Evolutionary conservation across 2,329 filamentous ascomycete genomes (phyloP).

Genomic region (Colletotrichum cereale): DNA sequence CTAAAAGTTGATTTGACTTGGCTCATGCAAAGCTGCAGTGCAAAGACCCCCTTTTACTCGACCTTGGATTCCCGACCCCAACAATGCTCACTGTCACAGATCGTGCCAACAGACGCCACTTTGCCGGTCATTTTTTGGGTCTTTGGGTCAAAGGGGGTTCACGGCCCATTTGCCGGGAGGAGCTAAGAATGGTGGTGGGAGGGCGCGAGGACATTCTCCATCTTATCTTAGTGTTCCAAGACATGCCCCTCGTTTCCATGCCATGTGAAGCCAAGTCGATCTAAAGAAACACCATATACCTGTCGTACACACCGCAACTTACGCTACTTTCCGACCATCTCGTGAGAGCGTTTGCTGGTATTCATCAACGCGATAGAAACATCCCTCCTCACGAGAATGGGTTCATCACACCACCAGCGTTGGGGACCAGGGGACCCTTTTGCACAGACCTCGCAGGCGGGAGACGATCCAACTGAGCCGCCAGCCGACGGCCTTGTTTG

Average conservation of each 20-base stretch:
- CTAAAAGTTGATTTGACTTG: not conserved
- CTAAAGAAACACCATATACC: not conserved
- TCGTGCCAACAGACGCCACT: slow-evolving; percentile 32
- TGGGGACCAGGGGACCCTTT: not conserved
- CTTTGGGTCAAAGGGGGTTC: slow-evolving; percentile 7
- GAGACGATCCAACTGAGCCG: slow-evolving; percentile 22
- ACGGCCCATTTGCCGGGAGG: slow-evolving; percentile 19
- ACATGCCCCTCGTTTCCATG: slow-evolving; percentile 14
- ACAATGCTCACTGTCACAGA: slow-evolving; percentile 35
- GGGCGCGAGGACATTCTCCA: not conserved
- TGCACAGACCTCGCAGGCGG: slow-evolving; percentile 28
- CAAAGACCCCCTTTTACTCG: slow-evolving; percentile 7
- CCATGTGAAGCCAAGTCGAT: not conserved
- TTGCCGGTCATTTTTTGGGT: slow-evolving; percentile 4
- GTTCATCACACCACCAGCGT: not conserved
- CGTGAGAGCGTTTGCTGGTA: not conserved
- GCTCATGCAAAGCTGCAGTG: slow-evolving; percentile 7
- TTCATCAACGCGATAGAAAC: not conserved
- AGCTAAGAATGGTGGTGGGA: slow-evolving; percentile 24
- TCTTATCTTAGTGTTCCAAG: slow-evolving; percentile 19
- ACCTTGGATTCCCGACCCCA: slow-evolving; percentile 22
- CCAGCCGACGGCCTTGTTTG: slow-evolving; percentile 15
- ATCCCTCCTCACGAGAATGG: not conserved
- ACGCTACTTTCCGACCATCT: not conserved
- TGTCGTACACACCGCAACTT: not conserved